Percentiles rank a stretch among this genome's conserved stretches.
These are phyloP conservation scores for Petunia secreta DNA, from an alignment of 257 asterid species.

Conservation along the genomic window DNA sequence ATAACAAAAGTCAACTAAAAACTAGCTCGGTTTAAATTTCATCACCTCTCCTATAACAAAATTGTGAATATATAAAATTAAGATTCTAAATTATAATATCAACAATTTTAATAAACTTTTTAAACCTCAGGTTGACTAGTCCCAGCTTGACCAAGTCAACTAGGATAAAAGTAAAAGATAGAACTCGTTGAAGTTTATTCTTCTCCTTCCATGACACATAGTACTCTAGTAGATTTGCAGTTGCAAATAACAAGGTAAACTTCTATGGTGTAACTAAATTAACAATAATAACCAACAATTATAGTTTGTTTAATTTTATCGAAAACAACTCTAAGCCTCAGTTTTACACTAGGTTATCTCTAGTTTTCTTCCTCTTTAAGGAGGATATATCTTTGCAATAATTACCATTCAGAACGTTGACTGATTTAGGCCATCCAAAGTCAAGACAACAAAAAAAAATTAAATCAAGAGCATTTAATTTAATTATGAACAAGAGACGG, in stretches of 20 bases:
- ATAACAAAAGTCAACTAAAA: no score
- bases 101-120: no score
- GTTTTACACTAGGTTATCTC: not conserved
- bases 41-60: no score
- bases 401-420: constrained; percentile 9
- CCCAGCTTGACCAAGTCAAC: no score
- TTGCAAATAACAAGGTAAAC: constrained; percentile 7
- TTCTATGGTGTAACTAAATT: not conserved
- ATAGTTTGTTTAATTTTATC: not conserved
- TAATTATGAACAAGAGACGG: not conserved
- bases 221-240: not conserved
- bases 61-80: no score
- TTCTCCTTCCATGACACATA: not conserved
- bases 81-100: no score
- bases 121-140: no score
- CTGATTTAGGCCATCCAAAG: constrained; percentile 7
- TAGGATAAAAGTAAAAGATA: no score
- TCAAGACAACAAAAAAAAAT: not conserved
- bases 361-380: not conserved
- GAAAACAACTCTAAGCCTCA: not conserved
- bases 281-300: not conserved
- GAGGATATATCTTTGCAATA: not conserved
- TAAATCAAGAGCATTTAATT: not conserved
- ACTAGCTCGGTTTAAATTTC: no score
- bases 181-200: not conserved